Conservation (phyloP, 2,329 filamentous ascomycete species). For the Graphilbum ipis-grandicollis region DNA sequence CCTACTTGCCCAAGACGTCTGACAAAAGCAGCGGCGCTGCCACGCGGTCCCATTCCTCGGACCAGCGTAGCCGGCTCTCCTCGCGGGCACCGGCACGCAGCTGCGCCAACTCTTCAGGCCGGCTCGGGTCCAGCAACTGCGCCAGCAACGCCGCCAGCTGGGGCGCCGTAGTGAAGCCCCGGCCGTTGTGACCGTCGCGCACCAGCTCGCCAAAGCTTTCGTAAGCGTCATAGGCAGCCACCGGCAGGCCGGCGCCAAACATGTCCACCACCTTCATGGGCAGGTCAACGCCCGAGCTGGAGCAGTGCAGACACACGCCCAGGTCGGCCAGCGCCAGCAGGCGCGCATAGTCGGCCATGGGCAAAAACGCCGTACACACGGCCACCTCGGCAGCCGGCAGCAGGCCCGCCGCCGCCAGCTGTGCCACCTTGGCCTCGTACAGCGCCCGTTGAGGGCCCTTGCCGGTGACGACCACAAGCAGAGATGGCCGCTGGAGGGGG, state of each 20-base stretch:
- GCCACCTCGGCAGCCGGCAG: conserved; percentile 55
- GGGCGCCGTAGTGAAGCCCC: conserved; percentile 58
- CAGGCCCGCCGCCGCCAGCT: conserved; percentile 41
- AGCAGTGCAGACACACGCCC: conserved; percentile 82
- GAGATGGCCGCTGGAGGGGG: conserved; percentile 29
- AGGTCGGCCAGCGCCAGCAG: conserved; percentile 76
- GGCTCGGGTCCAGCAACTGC: conserved; percentile 14
- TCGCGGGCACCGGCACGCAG: conserved; percentile 53
- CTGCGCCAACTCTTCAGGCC: conserved; percentile 28
- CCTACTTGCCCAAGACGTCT: too few relatives aligned
- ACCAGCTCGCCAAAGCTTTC: conserved; percentile 87
- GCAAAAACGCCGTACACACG: conserved; percentile 72
- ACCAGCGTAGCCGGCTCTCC: conserved; percentile 69
- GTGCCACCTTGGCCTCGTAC: conserved; percentile 51
- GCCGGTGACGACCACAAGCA: conserved; percentile 87
- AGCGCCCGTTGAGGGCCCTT: conserved; percentile 71
- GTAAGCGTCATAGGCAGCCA: conserved; percentile 72
- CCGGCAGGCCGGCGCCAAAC: conserved; percentile 87
- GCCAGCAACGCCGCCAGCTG: conserved; percentile 47
- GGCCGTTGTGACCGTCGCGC: conserved; percentile 68
- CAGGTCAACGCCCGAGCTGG: conserved; percentile 83
- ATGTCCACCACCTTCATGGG: conserved; percentile 99
- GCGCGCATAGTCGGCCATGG: conserved; percentile 64
- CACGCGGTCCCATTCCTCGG: conserved; percentile 80
- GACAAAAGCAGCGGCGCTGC: conserved; percentile 59